These are phyloP conservation scores for Podila clonocystis DNA, from an alignment of 192 early-diverging fungal species.

Conservation along the genomic window DNA sequence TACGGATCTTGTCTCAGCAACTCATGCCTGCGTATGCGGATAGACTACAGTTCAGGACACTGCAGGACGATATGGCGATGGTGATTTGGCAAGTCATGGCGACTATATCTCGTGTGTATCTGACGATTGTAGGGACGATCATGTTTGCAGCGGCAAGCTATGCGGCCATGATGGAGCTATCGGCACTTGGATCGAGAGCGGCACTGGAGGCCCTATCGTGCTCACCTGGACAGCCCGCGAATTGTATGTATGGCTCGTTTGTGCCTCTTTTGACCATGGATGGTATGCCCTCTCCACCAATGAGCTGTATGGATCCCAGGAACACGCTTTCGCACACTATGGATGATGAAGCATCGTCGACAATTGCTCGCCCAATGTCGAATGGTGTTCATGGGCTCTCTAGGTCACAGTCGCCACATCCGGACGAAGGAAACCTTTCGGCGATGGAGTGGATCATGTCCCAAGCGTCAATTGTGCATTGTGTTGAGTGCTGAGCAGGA, in stretches of 20 bases:
- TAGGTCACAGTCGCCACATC: not conserved
- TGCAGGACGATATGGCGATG: constrained; percentile 39
- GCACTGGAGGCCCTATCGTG: not conserved
- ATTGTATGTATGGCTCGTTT: not conserved
- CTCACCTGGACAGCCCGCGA: not conserved
- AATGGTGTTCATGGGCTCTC: not conserved
- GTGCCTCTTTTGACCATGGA: not conserved
- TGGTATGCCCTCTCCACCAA: not conserved
- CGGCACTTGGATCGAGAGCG: not conserved
- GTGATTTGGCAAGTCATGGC: constrained; percentile 47
- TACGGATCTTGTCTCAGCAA: constrained; percentile 53
- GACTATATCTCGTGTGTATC: constrained; percentile 30
- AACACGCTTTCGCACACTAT: not conserved
- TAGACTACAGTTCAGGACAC: constrained; percentile 47
- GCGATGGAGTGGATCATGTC: not conserved
- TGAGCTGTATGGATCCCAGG: not conserved
- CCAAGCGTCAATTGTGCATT: not conserved
- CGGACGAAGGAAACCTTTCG: not conserved
- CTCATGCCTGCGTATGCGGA: constrained; percentile 48
- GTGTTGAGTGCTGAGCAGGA: not conserved
- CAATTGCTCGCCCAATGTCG: not conserved
- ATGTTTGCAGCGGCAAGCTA: constrained; percentile 42
- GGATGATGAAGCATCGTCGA: not conserved
- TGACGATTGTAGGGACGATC: constrained; percentile 30
- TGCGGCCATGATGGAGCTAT: constrained; percentile 27